Evolutionary conservation across 257 asterid species (phyloP).

Genomic region (Solanum chiquidenum): DNA sequence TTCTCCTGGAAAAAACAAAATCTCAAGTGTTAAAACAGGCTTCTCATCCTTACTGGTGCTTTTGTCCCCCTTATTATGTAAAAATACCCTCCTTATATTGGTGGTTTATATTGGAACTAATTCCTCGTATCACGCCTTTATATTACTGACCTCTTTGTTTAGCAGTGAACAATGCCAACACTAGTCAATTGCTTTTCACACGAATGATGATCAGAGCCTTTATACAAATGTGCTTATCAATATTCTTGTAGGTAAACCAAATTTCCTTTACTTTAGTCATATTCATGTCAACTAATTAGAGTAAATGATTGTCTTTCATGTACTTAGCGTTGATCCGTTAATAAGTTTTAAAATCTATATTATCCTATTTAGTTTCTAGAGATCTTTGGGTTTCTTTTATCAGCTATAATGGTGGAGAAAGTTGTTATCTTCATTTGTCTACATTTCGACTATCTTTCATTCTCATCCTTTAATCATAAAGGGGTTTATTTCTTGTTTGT

Average conservation of each 20-base stretch:
- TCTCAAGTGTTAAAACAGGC: too few relatives aligned
- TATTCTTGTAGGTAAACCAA: constrained; percentile 55
- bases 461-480: neutral
- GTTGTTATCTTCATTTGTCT: neutral
- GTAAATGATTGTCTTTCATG: too few relatives aligned
- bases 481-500: neutral
- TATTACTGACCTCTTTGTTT: constrained; percentile 62
- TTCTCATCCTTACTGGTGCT: too few relatives aligned
- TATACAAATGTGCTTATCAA: constrained; percentile 46
- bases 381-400: constrained; percentile 55
- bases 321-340: too few relatives aligned
- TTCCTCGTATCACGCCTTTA: constrained; percentile 59
- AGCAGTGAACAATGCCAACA: constrained; percentile 43
- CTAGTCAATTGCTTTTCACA: constrained; percentile 4
- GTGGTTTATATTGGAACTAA: constrained; percentile 40
- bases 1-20: too few relatives aligned
- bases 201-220: constrained; percentile 19
- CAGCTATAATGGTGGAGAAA: constrained; percentile 15
- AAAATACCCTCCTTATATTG: too few relatives aligned
- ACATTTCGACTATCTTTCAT: neutral
- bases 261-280: neutral
- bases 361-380: constrained; percentile 23
- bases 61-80: too few relatives aligned
- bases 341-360: neutral
- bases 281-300: neutral